phyloP scores from a whole-genome alignment of 2,329 filamentous ascomycete species.

The Aaosphaeria arxii region DNA sequence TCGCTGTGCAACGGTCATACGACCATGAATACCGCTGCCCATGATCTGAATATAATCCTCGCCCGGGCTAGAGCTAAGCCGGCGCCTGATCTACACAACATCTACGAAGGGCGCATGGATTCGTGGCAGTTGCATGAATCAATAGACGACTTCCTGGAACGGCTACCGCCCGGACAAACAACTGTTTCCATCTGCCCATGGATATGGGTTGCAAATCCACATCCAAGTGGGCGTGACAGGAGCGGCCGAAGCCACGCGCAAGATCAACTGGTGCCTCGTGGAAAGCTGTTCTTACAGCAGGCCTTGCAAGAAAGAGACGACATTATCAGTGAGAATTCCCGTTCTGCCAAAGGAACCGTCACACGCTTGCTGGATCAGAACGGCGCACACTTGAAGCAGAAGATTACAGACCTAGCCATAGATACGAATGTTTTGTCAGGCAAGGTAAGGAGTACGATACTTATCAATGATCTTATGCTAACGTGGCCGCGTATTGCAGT shows the following conservation, averaged over 20 bases:
- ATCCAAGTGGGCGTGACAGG: conserved; percentile 37
- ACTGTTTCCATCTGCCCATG: conserved; percentile 52
- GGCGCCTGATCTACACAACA: conserved; percentile 45
- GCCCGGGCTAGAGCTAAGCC: conserved; percentile 8
- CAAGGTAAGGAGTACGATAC: conserved; percentile 53
- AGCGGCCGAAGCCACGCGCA: conserved; percentile 39
- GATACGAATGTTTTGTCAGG: conserved; percentile 59
- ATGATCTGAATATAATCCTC: conserved; percentile 22
- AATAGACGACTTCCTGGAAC: conserved; percentile 62
- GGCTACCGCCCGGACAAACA: conserved; percentile 63
- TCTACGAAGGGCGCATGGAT: conserved; percentile 50
- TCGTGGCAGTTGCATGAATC: conserved; percentile 65
- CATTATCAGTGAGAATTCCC: conserved; percentile 50
- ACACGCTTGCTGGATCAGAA: conserved; percentile 41
- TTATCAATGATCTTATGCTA: neutral
- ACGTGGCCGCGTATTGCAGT: conserved; percentile 43
- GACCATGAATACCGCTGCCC: conserved; percentile 15
- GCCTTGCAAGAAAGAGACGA: conserved; percentile 47
- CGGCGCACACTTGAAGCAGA: conserved; percentile 44
- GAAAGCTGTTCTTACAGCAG: conserved; percentile 52
- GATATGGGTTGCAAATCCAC: conserved; percentile 72
- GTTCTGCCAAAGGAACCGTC: conserved; percentile 43
- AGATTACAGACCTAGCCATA: conserved; percentile 62
- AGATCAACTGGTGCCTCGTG: conserved; percentile 52
- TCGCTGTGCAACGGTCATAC: conserved; percentile 13